These are phyloP conservation scores for Penicillium sp. DNA, from an alignment of 2,329 filamentous ascomycete genomes.

Conservation along the genomic window DNA sequence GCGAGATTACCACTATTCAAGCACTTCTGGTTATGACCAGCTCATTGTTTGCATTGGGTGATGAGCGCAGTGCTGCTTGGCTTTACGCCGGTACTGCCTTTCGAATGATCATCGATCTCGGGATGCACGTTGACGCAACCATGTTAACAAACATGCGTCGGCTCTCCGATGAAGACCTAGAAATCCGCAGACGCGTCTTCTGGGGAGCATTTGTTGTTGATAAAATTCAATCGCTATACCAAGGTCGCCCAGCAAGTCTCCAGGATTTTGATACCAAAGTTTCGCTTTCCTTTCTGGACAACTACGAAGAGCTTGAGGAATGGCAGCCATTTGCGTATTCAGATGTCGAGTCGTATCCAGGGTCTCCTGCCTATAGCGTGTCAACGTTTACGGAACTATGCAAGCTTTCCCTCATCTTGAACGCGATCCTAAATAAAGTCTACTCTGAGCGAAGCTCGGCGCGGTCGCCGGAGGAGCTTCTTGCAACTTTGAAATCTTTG, in stretches of 20 bases:
- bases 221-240: conserved; percentile 53
- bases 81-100: conserved; percentile 50
- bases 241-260: conserved; percentile 47
- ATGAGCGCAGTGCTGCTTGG: conserved; percentile 51
- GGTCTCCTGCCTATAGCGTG: conserved; percentile 31
- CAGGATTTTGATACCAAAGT: conserved; percentile 47
- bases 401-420: conserved; percentile 46
- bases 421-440: conserved; percentile 44
- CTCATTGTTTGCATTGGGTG: conserved; percentile 48
- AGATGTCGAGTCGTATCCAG: conserved; percentile 27
- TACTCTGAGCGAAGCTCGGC: conserved; percentile 44
- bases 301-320: conserved; percentile 50
- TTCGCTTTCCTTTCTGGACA: conserved; percentile 36
- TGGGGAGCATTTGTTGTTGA: conserved; percentile 40
- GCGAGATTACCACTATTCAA: conserved; percentile 52
- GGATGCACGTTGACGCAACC: conserved; percentile 42
- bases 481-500: conserved; percentile 35
- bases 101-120: conserved; percentile 50
- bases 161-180: conserved; percentile 25
- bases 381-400: conserved; percentile 36
- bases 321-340: conserved; percentile 47
- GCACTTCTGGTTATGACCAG: conserved; percentile 51
- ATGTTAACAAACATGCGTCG: conserved; percentile 15
- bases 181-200: conserved; percentile 31
- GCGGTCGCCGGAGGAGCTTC: conserved; percentile 30